Conservation (phyloP, 805 yeast genomes). For the Vanderwaltozyma yarrowii region DNA sequence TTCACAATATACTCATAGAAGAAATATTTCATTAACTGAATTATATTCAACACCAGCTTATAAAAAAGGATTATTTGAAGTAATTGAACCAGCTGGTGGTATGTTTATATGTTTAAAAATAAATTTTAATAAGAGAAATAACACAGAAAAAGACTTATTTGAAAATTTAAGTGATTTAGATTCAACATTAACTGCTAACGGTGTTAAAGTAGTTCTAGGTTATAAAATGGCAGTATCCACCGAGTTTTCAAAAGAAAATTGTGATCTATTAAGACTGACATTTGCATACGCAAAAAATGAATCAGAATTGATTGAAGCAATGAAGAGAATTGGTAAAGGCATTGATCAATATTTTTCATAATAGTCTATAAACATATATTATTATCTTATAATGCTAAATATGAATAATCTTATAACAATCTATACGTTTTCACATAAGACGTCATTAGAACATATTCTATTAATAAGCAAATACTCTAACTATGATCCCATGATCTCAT, state of each 20-base stretch:
- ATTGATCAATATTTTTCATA: slow-evolving; percentile 35
- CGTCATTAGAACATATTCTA: no score
- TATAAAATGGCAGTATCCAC: slow-evolving; percentile 43
- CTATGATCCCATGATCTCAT: no score
- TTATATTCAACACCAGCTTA: slow-evolving; percentile 32
- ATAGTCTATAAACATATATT: no score
- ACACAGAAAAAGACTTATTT: slow-evolving; percentile 20
- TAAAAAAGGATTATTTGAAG: slow-evolving; percentile 31
- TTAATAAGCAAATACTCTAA: no score
- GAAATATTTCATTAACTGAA: slow-evolving; percentile 30
- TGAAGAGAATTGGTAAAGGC: slow-evolving; percentile 39
- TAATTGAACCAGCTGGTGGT: slow-evolving; percentile 47
- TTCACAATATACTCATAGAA: slow-evolving; percentile 34
- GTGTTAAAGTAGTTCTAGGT: slow-evolving; percentile 53
- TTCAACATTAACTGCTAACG: slow-evolving; percentile 35
- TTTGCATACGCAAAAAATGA: slow-evolving; percentile 42
- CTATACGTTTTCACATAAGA: no score
- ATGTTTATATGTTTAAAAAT: slow-evolving; percentile 45
- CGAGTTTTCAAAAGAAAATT: slow-evolving; percentile 31
- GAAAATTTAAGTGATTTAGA: slow-evolving; percentile 31
- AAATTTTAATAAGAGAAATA: slow-evolving; percentile 28
- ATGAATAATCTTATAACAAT: no score
- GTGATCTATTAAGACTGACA: slow-evolving; percentile 48
- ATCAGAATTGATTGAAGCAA: slow-evolving; percentile 40
- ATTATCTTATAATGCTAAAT: no score